Evolutionary conservation across 164 flowering plant genomes (phyloP), one percentile per base, ranked within the genome.

Genomic region (Vitis labrusca): DNA sequence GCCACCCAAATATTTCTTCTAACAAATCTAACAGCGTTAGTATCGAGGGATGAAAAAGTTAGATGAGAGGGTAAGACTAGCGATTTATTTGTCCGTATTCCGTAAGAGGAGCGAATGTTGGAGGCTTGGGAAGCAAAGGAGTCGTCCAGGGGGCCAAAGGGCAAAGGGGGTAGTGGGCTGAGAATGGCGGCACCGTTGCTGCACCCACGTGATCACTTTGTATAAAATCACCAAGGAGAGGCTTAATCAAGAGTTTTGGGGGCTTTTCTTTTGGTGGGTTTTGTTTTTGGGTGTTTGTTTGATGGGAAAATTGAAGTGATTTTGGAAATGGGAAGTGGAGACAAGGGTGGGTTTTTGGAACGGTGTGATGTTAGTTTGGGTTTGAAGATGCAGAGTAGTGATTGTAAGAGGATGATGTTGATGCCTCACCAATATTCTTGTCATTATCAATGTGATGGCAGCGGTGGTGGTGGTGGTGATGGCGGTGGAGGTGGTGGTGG

Each of bases 41-140:
- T 37, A 37, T 37, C 44, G 44, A 37, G 44, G 44, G 44, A 37
- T 37, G 44, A 37, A 37, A 37, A 37, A 6, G 44, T 37, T 37
- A 3, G 8, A 37, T 37, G 44, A 37, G 44, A 37, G 44, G 44
- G 44, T 37, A 2, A 37, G 44, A 37, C 44, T 37, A 0, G 44
- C 44, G 44, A 37, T 37, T 37, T 37, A 37, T 74, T 80, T 80
- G 83, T 76, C 77, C 51, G 49, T 78, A 69, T 76, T 59, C 72
- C 68, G 51, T 27, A 80, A 71, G 69, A 61, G 76, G 75, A 65
- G 72, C 77, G 90, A 87, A 87, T 88, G 96, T 87, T 87, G 88
- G 90, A 81, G 67, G 83, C 85, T 80, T 75, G 74, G 89, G 91
- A 84, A 87, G 83, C 93, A 91, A 79, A 75, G 50, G 44, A 37